A percentile compares a stretch with the other conserved stretches of the same genome.
Evolutionary conservation across 2,329 filamentous ascomycete species (phyloP).

Genomic region (Pseudogymnoascus sp.): DNA sequence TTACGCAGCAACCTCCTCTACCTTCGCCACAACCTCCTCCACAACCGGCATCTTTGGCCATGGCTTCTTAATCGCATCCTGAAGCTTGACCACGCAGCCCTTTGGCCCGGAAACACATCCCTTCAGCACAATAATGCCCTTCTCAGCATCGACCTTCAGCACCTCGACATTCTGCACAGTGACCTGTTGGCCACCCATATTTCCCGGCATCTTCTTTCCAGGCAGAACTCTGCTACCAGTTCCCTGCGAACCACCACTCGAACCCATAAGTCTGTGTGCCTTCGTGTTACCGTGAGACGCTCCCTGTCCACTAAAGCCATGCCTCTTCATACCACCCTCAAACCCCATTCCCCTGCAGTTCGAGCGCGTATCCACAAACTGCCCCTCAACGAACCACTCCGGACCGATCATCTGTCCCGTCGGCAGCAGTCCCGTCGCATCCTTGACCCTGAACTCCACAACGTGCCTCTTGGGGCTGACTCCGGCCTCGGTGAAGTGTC

Average conservation of each 20-base stretch:
- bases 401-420: slow-evolving; percentile 70
- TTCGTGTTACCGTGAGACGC: slow-evolving; percentile 92
- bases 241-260: slow-evolving; percentile 80
- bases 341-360: slow-evolving; percentile 85
- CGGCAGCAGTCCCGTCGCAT: slow-evolving; percentile 60
- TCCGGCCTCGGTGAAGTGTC: slow-evolving; percentile 76
- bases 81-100: slow-evolving; percentile 71
- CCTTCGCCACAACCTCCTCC: slow-evolving; percentile 35
- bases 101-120: slow-evolving; percentile 84
- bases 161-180: slow-evolving; percentile 90
- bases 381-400: slow-evolving; percentile 85
- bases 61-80: slow-evolving; percentile 85
- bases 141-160: slow-evolving; percentile 75
- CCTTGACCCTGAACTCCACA: slow-evolving; percentile 77
- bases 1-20: slow-evolving; percentile 31
- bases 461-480: slow-evolving; percentile 78
- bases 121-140: slow-evolving; percentile 81
- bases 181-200: slow-evolving; percentile 83
- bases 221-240: slow-evolving; percentile 86
- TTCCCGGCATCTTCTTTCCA: slow-evolving; percentile 95
- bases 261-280: slow-evolving; percentile 88
- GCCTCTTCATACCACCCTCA: slow-evolving; percentile 94
- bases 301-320: slow-evolving; percentile 81
- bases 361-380: slow-evolving; percentile 78
- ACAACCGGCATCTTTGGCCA: slow-evolving; percentile 52